A percentile compares a stretch with the other conserved stretches of the same genome.
Conservation (phyloP, 2,329 filamentous ascomycete genomes). For the Ceratocystis cubensis region DNA sequence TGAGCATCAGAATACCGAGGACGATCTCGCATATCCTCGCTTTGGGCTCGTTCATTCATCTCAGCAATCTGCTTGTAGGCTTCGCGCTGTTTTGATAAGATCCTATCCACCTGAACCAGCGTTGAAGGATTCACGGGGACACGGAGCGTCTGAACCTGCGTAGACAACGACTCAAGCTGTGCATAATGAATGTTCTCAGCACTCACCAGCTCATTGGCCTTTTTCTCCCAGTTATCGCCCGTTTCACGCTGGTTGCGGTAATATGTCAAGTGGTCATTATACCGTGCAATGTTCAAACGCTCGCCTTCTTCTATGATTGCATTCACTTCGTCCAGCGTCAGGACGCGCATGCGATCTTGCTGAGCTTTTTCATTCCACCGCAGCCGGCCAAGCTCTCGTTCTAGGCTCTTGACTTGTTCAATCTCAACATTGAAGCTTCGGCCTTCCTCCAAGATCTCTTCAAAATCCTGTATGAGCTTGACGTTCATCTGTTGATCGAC, state of each 20-base stretch:
- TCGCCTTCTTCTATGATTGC: conserved; percentile 66
- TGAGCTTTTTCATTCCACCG: conserved; percentile 77
- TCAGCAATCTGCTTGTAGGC: conserved; percentile 79
- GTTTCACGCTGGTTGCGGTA: conserved; percentile 63
- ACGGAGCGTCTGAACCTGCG: conserved; percentile 56
- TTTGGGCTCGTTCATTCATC: conserved; percentile 63
- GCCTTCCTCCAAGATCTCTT: conserved; percentile 82
- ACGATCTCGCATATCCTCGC: conserved; percentile 61
- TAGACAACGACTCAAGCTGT: conserved; percentile 81
- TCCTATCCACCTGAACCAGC: conserved; percentile 70
- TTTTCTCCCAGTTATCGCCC: conserved; percentile 81
- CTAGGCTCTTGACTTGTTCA: conserved; percentile 71
- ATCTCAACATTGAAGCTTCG: conserved; percentile 84
- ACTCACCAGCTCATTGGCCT: conserved; percentile 84
- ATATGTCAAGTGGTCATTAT: conserved; percentile 65
- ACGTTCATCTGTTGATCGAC: conserved; percentile 36
- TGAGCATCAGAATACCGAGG: conserved; percentile 84
- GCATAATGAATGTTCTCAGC: conserved; percentile 87
- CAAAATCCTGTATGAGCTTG: conserved; percentile 60
- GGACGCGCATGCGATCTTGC: conserved; percentile 47
- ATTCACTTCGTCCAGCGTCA: conserved; percentile 66
- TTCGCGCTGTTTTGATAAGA: conserved; percentile 89
- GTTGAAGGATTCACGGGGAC: conserved; percentile 77
- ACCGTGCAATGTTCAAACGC: conserved; percentile 63
- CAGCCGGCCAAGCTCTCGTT: conserved; percentile 68